These are phyloP conservation scores for Pleurotus pulmonarius DNA, from an alignment of 768 basidiomycete genomes.

Conservation along the genomic window DNA sequence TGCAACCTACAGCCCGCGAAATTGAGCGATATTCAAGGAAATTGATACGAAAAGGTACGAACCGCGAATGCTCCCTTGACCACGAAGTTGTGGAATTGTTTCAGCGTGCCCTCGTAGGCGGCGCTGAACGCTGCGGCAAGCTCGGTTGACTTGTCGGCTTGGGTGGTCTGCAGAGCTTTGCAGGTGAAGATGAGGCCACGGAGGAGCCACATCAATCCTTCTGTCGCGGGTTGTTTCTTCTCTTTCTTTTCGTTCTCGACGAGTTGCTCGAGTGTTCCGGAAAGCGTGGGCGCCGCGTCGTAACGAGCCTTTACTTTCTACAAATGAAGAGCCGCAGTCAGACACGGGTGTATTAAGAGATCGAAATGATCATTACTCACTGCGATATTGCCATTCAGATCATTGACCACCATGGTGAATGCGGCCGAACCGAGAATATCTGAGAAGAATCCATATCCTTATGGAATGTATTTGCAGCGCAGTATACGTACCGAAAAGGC, in stretches of 20 bases:
- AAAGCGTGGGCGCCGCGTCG: constrained; percentile 57
- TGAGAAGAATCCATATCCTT: constrained; percentile 22
- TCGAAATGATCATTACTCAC: constrained; percentile 38
- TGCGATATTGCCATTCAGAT: constrained; percentile 88
- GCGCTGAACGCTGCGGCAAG: constrained; percentile 72
- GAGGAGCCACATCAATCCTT: constrained; percentile 91
- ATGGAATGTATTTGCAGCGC: background rate
- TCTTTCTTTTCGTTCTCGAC: constrained; percentile 81
- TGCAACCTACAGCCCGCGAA: constrained; percentile 38
- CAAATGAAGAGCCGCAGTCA: no score
- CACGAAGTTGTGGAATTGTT: constrained; percentile 79
- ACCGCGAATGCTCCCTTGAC: constrained; percentile 59
- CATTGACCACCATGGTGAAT: constrained; percentile 78
- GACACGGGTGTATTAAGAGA: no score
- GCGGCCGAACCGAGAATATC: constrained; percentile 85
- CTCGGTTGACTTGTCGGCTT: constrained; percentile 60
- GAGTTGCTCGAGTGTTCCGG: constrained; percentile 79
- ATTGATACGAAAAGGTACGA: constrained; percentile 21
- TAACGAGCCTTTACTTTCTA: constrained; percentile 87
- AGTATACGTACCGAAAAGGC: constrained; percentile 70
- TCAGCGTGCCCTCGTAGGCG: constrained; percentile 80
- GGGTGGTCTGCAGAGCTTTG: constrained; percentile 68
- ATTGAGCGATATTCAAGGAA: background rate
- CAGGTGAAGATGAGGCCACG: constrained; percentile 90
- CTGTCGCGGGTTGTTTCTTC: constrained; percentile 86